A percentile compares a stretch with the other conserved stretches of the same genome.
phyloP scores from a whole-genome alignment of 2,329 filamentous ascomycete species.

The Nemania serpens region DNA sequence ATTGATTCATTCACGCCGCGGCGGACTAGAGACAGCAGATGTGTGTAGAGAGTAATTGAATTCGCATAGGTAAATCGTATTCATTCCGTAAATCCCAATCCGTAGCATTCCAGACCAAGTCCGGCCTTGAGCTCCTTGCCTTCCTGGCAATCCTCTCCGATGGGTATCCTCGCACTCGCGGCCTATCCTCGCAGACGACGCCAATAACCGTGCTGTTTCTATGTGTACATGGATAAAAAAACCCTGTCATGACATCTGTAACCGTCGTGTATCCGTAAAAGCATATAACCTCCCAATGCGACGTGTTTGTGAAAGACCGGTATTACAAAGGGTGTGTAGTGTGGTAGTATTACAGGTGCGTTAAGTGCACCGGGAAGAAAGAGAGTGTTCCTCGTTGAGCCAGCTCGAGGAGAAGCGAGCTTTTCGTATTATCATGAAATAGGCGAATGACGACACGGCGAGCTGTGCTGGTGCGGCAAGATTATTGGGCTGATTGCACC shows the following conservation, averaged over 20 bases:
- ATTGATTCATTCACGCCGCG: not conserved
- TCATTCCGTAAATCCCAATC: slow-evolving; percentile 20
- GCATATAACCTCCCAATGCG: slow-evolving; percentile 31
- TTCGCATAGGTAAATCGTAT: slow-evolving; percentile 14
- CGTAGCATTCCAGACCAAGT: slow-evolving; percentile 18
- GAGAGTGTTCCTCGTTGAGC: slow-evolving; percentile 33
- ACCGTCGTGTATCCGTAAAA: slow-evolving; percentile 32
- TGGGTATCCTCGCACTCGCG: slow-evolving; percentile 41
- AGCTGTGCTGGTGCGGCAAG: not conserved
- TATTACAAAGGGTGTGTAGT: slow-evolving; percentile 35
- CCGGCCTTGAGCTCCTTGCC: slow-evolving; percentile 29
- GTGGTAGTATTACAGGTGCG: slow-evolving; percentile 35
- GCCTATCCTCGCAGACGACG: slow-evolving; percentile 37
- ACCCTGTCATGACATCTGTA: slow-evolving; percentile 22
- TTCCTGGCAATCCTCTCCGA: slow-evolving; percentile 33
- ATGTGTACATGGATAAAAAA: slow-evolving; percentile 26
- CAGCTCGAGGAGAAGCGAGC: slow-evolving; percentile 34
- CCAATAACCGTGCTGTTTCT: slow-evolving; percentile 37
- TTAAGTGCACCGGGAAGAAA: slow-evolving; percentile 29
- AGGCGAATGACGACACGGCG: slow-evolving; percentile 3
- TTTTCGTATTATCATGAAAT: slow-evolving; percentile 10
- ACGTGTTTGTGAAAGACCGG: slow-evolving; percentile 24
- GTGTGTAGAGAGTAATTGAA: slow-evolving; percentile 22
- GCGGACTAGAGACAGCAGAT: not conserved
- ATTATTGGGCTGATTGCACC: slow-evolving; percentile 10